Evolutionary conservation across 164 flowering plant genomes (phyloP).

Genomic region (Stephania yunnanensis): DNA sequence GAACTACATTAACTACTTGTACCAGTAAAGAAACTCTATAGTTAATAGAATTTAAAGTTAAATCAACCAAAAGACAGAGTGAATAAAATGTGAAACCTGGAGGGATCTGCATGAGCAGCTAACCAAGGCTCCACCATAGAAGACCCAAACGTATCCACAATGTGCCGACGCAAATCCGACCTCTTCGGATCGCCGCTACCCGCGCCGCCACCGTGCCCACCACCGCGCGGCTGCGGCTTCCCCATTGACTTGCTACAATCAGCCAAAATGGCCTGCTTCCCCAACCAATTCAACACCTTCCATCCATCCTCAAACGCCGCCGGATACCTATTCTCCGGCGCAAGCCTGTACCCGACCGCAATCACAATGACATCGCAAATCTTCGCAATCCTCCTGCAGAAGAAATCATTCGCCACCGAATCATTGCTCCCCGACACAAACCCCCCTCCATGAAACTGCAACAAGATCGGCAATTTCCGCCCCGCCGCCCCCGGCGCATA

Average conservation of each 20-base stretch:
- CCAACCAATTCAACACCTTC: constrained; percentile 76
- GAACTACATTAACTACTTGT: background rate
- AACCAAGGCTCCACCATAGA: constrained; percentile 98
- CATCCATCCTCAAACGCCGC: constrained; percentile 85
- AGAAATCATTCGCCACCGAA: constrained; percentile 63
- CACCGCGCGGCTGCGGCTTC: constrained; percentile 11
- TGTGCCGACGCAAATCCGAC: constrained; percentile 46
- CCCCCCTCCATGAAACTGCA: constrained; percentile 87
- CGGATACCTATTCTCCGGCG: constrained; percentile 73
- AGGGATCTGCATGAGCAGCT: constrained; percentile 96
- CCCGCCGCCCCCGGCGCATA: constrained; percentile 32
- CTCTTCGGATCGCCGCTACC: constrained; percentile 43
- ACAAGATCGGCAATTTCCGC: constrained; percentile 55
- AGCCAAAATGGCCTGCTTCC: constrained; percentile 72
- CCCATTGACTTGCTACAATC: constrained; percentile 54
- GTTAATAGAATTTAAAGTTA: background rate
- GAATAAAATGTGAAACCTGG: constrained; percentile 50
- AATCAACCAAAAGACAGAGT: background rate
- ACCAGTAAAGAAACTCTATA: background rate
- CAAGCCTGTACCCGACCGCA: constrained; percentile 80
- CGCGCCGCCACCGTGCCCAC: constrained; percentile 18
- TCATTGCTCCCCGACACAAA: constrained; percentile 73
- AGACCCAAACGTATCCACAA: constrained; percentile 78
- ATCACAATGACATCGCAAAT: constrained; percentile 74
- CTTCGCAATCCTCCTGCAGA: constrained; percentile 69